These are phyloP conservation scores for Wickerhamiella sorbophila DNA, from an alignment of 805 yeast genomes.

Conservation along the genomic window DNA sequence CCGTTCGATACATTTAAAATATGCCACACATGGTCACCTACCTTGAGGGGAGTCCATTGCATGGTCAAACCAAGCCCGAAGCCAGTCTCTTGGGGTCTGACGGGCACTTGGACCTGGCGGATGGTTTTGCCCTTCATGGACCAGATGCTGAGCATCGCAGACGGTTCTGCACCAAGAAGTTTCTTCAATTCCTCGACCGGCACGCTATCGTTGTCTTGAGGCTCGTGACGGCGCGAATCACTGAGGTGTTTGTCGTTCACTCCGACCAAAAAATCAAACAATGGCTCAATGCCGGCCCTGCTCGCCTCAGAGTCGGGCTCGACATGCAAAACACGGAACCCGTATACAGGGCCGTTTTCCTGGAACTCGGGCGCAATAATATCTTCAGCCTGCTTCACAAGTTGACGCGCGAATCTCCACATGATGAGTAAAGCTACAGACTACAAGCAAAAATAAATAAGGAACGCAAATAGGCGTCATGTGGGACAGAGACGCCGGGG, in stretches of 20 bases:
- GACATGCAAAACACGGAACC: conserved; percentile 45
- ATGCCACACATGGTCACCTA: conserved; percentile 80
- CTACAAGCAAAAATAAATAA: too few species aligned
- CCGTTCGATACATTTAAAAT: conserved; percentile 56
- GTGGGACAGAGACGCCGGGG: too few species aligned
- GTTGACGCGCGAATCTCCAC: conserved; percentile 37
- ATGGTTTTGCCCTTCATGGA: conserved; percentile 54
- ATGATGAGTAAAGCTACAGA: background rate
- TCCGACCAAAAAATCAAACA: conserved; percentile 79
- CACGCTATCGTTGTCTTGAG: conserved; percentile 2
- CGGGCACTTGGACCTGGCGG: conserved; percentile 13
- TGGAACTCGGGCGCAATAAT: conserved; percentile 21
- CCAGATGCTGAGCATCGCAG: conserved; percentile 56
- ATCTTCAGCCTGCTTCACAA: conserved; percentile 37
- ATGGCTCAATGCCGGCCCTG: conserved; percentile 52
- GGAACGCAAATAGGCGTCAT: too few species aligned
- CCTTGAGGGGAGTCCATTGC: conserved; percentile 61
- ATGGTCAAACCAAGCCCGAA: conserved; percentile 47
- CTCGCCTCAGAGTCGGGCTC: conserved; percentile 34
- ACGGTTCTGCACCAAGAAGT: conserved; percentile 7
- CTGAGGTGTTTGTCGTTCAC: conserved; percentile 53
- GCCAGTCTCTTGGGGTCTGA: conserved; percentile 20
- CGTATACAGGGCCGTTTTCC: conserved; percentile 26
- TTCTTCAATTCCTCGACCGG: conserved; percentile 12
- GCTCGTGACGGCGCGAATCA: background rate